phyloP scores from a whole-genome alignment of 1,284 basidiomycete genomes.

The Cerrena zonata region DNA sequence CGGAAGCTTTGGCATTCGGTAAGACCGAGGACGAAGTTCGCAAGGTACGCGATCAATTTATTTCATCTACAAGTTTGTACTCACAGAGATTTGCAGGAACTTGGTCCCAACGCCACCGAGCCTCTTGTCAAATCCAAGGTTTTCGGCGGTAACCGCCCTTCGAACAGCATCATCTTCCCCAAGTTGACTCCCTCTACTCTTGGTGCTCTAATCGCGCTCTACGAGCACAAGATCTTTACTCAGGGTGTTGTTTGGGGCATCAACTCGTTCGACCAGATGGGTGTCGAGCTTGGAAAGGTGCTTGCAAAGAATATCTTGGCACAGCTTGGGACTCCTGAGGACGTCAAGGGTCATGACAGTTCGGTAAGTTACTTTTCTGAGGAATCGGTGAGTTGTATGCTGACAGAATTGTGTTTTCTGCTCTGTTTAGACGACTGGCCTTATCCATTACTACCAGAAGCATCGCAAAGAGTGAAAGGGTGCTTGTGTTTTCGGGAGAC shows the following conservation, averaged over 20 bases:
- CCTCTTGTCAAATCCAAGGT: constrained; percentile 94
- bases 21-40: constrained; percentile 88
- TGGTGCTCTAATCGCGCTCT: constrained; percentile 83
- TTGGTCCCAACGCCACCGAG: constrained; percentile 72
- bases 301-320: constrained; percentile 92
- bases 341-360: constrained; percentile 87
- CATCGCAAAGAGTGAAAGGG: constrained; percentile 63
- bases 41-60: constrained; percentile 22
- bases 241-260: constrained; percentile 98
- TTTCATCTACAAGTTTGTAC: background rate
- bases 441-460: constrained; percentile 92
- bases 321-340: constrained; percentile 75
- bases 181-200: constrained; percentile 86
- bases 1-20: constrained; percentile 94
- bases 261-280: constrained; percentile 96
- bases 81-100: constrained; percentile 45
- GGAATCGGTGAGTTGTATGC: background rate
- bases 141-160: constrained; percentile 95
- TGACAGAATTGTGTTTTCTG: constrained; percentile 10
- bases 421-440: constrained; percentile 69
- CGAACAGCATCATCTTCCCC: constrained; percentile 94
- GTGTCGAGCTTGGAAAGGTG: constrained; percentile 94
- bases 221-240: constrained; percentile 98
- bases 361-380: constrained; percentile 55
- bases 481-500: too few species aligned